A percentile compares a stretch with the other conserved stretches of the same genome.
phyloP scores from a whole-genome alignment of 192 early-diverging fungal genomes.

The Pilaira anomala region DNA sequence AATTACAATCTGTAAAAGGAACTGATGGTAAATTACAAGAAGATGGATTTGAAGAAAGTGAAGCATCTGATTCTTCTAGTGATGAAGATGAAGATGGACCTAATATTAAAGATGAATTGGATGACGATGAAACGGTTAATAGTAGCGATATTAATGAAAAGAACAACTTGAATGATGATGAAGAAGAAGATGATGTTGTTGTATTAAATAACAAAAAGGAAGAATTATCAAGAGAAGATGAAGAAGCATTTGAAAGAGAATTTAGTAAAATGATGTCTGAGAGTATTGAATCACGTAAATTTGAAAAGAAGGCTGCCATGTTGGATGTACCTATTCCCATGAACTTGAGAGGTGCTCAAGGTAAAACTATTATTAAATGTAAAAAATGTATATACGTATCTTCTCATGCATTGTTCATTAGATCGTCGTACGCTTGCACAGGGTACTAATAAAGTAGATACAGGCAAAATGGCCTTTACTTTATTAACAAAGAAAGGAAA shows the following conservation, averaged over 20 bases:
- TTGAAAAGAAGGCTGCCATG: slow-evolving; percentile 68
- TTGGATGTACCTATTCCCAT: slow-evolving; percentile 92
- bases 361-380: slow-evolving; percentile 8
- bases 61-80: slow-evolving; percentile 30
- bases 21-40: slow-evolving; percentile 37
- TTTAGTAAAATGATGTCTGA: slow-evolving; percentile 91
- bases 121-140: slow-evolving; percentile 29
- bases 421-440: slow-evolving; percentile 26
- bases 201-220: slow-evolving; percentile 62
- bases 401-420: background rate
- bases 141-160: slow-evolving; percentile 37
- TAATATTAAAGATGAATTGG: slow-evolving; percentile 13
- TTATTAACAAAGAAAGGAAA: slow-evolving; percentile 83
- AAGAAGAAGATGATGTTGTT: slow-evolving; percentile 68
- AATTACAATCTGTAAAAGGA: slow-evolving; percentile 49
- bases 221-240: slow-evolving; percentile 65
- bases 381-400: background rate
- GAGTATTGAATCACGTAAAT: slow-evolving; percentile 78
- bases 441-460: slow-evolving; percentile 22
- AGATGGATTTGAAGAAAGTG: slow-evolving; percentile 43
- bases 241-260: slow-evolving; percentile 87
- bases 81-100: slow-evolving; percentile 38
- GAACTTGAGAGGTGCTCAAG: slow-evolving; percentile 52
- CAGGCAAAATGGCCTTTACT: slow-evolving; percentile 69
- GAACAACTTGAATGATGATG: slow-evolving; percentile 47